A percentile compares a stretch with the other conserved stretches of the same genome.
Conservation (phyloP, 805 yeast genomes). For the Kluyveromyces lactis region DNA sequence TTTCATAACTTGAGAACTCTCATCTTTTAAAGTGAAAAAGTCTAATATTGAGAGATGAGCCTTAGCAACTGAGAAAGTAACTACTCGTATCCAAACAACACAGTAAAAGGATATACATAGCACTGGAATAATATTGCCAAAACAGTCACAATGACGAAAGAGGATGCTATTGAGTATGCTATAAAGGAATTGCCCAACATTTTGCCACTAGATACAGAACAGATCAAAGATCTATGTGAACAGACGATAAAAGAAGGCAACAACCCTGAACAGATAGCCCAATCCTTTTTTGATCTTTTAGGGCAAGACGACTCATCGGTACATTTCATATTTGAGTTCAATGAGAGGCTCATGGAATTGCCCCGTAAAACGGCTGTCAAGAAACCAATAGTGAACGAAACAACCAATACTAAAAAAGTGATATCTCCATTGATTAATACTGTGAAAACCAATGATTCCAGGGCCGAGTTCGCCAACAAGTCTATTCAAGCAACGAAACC, state of each 20-base stretch:
- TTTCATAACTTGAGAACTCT: too few species aligned
- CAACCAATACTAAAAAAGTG: background rate
- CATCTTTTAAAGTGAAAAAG: too few species aligned
- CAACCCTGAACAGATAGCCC: conserved; percentile 22
- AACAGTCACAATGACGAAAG: conserved; percentile 19
- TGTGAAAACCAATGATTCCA: background rate
- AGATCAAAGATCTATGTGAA: conserved; percentile 20
- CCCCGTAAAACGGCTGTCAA: background rate
- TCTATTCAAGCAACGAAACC: background rate
- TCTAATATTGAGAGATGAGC: too few species aligned
- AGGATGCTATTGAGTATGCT: conserved; percentile 24
- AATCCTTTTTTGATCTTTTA: conserved; percentile 23
- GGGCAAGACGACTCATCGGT: conserved; percentile 27
- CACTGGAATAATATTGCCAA: too few species aligned
- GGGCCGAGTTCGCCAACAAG: background rate
- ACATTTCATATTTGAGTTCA: conserved; percentile 25
- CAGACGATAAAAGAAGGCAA: conserved; percentile 16
- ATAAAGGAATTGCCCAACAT: conserved; percentile 22
- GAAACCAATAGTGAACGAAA: background rate
- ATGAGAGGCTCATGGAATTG: conserved; percentile 13
- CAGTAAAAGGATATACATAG: too few species aligned
- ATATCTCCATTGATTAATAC: background rate
- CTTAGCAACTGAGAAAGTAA: too few species aligned
- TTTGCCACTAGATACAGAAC: conserved; percentile 24
- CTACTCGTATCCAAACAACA: too few species aligned